phyloP scores from a whole-genome alignment of 306 rosid species.

The Acacia melanoxylon region DNA sequence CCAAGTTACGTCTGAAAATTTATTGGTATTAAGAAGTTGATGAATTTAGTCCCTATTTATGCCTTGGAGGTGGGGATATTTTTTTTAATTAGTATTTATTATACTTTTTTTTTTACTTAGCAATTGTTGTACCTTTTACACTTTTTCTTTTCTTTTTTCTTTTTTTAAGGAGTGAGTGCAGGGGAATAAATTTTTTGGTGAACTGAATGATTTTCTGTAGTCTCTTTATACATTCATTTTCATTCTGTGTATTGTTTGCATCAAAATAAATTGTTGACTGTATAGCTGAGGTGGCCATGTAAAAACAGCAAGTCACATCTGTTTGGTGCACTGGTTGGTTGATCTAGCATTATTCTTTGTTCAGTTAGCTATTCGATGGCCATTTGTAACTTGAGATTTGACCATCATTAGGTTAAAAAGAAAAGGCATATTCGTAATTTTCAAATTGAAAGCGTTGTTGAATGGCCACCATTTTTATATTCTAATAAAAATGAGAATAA shows the following conservation, averaged over 20 bases:
- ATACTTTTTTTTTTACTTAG: too few species aligned
- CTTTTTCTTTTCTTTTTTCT: too few species aligned
- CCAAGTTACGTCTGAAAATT: not conserved
- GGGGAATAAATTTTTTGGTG: not conserved
- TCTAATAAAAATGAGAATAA: not conserved
- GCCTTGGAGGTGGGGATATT: not conserved
- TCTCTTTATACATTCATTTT: not conserved
- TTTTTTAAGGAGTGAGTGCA: not conserved
- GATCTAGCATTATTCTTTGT: not conserved
- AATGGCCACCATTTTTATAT: not conserved
- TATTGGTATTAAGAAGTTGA: constrained; percentile 1
- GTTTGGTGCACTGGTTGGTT: not conserved
- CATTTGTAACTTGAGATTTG: not conserved
- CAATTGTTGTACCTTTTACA: not conserved
- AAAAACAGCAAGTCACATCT: not conserved
- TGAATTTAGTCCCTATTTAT: not conserved
- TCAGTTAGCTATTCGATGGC: not conserved
- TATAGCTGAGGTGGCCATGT: not conserved
- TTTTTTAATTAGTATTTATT: not conserved
- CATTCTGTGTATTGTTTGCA: not conserved
- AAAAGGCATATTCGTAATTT: not conserved
- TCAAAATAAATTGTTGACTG: not conserved
- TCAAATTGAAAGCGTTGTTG: not conserved
- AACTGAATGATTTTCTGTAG: not conserved
- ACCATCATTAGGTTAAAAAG: not conserved